Percentiles rank a stretch among this genome's conserved stretches.
phyloP scores from a whole-genome alignment of 345 rosid genomes.

The Hibiscus mutabilis region DNA sequence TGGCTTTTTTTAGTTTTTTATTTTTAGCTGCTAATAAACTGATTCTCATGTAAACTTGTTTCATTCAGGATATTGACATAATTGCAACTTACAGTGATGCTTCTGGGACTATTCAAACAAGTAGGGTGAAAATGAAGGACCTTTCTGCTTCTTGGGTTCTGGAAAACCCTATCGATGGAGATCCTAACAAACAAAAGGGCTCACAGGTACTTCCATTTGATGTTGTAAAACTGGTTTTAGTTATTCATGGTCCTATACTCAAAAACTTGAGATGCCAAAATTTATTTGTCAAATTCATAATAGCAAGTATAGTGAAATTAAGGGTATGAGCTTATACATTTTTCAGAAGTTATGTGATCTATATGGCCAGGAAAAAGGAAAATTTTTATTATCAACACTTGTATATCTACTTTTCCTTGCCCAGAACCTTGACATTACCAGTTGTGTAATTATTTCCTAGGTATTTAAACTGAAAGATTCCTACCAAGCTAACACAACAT shows the following conservation, averaged over 20 bases:
- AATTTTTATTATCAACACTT: background rate
- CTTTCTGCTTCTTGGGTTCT: slow-evolving; percentile 90
- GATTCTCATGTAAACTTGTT: slow-evolving; percentile 23
- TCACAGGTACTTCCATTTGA: slow-evolving; percentile 39
- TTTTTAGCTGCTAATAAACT: slow-evolving; percentile 1
- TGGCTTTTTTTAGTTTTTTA: background rate
- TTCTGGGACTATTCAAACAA: slow-evolving; percentile 52
- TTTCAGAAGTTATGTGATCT: background rate
- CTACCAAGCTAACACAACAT: slow-evolving; percentile 22
- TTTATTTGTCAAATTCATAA: background rate
- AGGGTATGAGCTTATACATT: background rate
- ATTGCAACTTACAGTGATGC: slow-evolving; percentile 81
- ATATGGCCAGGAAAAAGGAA: background rate
- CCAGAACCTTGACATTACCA: slow-evolving; percentile 8
- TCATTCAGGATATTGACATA: slow-evolving; percentile 76
- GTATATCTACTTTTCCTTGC: background rate
- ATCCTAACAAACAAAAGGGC: slow-evolving; percentile 27
- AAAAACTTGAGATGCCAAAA: background rate
- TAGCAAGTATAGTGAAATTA: background rate
- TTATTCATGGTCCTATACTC: background rate
- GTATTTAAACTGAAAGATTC: slow-evolving; percentile 32
- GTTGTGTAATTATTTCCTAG: slow-evolving; percentile 16
- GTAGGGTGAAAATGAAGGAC: slow-evolving; percentile 73
- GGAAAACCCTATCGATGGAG: slow-evolving; percentile 49
- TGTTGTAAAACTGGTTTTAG: background rate